Evolutionary conservation across 176 grass and related monocot species (phyloP), one percentile per base, ranked within the genome.

Genomic region (Dendrocalamus sinicus): DNA sequence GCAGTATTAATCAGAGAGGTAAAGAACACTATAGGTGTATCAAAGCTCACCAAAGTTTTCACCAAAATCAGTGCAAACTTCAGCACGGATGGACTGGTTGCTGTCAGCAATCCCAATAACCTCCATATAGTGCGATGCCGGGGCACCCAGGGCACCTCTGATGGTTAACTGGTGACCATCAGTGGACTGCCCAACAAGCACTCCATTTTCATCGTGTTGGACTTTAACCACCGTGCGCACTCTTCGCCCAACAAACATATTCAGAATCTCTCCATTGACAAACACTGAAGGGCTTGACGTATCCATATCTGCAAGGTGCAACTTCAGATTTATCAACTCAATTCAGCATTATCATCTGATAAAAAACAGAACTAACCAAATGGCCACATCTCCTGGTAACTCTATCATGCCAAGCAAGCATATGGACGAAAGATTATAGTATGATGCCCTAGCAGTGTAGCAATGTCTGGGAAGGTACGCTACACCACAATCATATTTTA

Each of bases 51-150:
- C 96, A 76, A 92, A 98, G 84, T 78, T 82, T 55, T 84, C 46
- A 72, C 93, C 96, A 59, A 98, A 98, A 84, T 98, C 91, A 26
- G 86, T 95, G 78, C 91, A 98, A 77, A 91, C 78, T 83, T 98
- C 93, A 65, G 88, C 93, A 53, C 88, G 77, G 62, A 98, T 91
- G 15, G 90, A 83, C 76, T 94, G 90, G 70, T 73, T 90, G 78
- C 79, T 61, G 39, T 95, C 96, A 91, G 91, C 90, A 41, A 98
- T 94, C 28, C 96, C 93, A 45, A 83, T 85, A 76, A 98, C 91
- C 88, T 98, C 96, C 26, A 94, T 53, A 62, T 86, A 98, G 78
- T 86, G 83, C 1, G 86, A 85, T 40, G 47, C 67, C 64, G 91
- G 82, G 51, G 89, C 80, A 60, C 47, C 75, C 24, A 66, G 47